Percentiles rank a stretch among this genome's conserved stretches.
Conservation (phyloP, 345 rosid genomes). For the Bretschneidera sinensis region DNA sequence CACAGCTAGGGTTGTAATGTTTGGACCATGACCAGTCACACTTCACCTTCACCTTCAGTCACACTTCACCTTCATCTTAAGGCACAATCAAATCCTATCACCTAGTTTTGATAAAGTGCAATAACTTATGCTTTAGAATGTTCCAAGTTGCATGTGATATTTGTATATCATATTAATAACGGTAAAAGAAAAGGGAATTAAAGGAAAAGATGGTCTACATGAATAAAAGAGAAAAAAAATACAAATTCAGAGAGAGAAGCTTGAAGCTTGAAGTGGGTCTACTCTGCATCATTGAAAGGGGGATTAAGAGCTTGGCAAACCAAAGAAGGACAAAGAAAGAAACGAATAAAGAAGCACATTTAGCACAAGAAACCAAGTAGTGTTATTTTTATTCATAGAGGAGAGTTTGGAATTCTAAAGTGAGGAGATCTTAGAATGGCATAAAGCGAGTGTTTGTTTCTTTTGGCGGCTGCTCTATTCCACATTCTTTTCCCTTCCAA, state of each 20-base stretch:
- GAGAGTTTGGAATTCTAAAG: slow-evolving; percentile 56
- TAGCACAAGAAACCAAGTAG: slow-evolving; percentile 45
- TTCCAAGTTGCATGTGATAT: slow-evolving; percentile 47
- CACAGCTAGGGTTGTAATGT: slow-evolving; percentile 20
- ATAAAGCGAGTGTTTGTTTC: slow-evolving; percentile 35
- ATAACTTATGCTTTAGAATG: slow-evolving; percentile 48
- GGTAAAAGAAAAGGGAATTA: slow-evolving; percentile 28
- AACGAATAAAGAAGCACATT: slow-evolving; percentile 44
- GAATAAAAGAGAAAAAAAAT: slow-evolving; percentile 24
- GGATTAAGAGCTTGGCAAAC: slow-evolving; percentile 29
- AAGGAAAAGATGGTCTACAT: slow-evolving; percentile 27
- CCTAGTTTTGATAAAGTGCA: slow-evolving; percentile 23
- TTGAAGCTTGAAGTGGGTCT: slow-evolving; percentile 26
- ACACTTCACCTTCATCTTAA: slow-evolving; percentile 17
- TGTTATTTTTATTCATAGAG: slow-evolving; percentile 36
- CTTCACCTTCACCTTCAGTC: too few relatives aligned
- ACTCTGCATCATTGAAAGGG: slow-evolving; percentile 28
- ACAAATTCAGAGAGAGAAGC: slow-evolving; percentile 10
- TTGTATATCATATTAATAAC: slow-evolving; percentile 16
- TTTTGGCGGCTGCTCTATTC: slow-evolving; percentile 26
- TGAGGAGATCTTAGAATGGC: slow-evolving; percentile 28
- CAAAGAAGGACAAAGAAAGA: too few relatives aligned
- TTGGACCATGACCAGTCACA: slow-evolving; percentile 28
- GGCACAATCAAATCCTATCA: slow-evolving; percentile 17
- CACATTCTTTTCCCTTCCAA: slow-evolving; percentile 17